Conservation (phyloP, 2,329 filamentous ascomycete species). For the Colletotrichum cordylinicola region DNA sequence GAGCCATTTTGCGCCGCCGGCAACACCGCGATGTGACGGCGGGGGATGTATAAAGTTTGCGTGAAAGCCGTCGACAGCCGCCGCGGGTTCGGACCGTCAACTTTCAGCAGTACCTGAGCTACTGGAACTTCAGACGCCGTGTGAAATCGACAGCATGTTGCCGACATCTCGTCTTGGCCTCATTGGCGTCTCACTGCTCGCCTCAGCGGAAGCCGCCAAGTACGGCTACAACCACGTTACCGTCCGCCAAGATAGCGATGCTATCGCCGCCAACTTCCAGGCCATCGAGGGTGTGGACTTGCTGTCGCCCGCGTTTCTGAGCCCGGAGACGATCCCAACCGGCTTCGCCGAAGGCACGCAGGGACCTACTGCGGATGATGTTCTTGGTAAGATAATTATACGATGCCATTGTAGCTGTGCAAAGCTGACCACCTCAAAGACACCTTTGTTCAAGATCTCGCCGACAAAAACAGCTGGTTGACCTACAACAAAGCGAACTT, state of each 20-base stretch:
- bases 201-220: slow-evolving; percentile 8
- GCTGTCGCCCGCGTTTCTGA: slow-evolving; percentile 30
- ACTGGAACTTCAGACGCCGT: not conserved
- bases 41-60: not conserved
- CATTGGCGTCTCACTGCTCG: slow-evolving; percentile 13
- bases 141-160: not conserved
- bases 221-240: slow-evolving; percentile 22
- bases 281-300: slow-evolving; percentile 25
- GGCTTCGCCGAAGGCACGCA: slow-evolving; percentile 32
- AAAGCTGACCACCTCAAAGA: slow-evolving; percentile 7
- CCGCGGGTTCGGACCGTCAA: not conserved
- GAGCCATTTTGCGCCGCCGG: not conserved
- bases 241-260: slow-evolving; percentile 17
- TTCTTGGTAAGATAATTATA: not conserved
- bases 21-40: not conserved
- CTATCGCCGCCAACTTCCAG: slow-evolving; percentile 13
- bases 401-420: rapidly evolving
- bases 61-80: not conserved
- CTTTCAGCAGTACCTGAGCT: not conserved
- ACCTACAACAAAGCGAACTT: slow-evolving; percentile 27
- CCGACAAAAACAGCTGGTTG: slow-evolving; percentile 28
- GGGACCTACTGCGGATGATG: slow-evolving; percentile 29
- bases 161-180: slow-evolving; percentile 4
- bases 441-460: slow-evolving; percentile 26
- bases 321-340: slow-evolving; percentile 25